Evolutionary conservation across 2,329 filamentous ascomycete genomes (phyloP), one percentile per base, ranked within the genome.

Genomic region (Ceratocystis lukuohia): DNA sequence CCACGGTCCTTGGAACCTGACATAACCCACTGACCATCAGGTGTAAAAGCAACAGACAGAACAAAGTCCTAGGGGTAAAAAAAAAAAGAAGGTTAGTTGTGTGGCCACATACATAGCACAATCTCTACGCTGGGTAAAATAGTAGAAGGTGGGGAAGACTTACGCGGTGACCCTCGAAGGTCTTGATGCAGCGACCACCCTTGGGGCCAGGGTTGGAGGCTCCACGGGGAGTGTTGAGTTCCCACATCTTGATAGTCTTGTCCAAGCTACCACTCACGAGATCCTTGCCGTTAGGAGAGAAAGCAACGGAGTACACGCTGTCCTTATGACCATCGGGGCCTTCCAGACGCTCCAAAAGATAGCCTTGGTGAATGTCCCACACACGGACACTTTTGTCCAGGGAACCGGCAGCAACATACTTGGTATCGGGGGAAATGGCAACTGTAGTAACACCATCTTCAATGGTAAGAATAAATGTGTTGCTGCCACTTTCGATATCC

Each of bases 181-280:
- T 97, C 79, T 92, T 91, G 72, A 96, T 87, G 74, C 94, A 97
- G 75, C 96, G 91, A 71, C 94, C 93, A 45, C 88, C 88, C 80
- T 94, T 95, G 7, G 87, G 82, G 41, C 82, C 84, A 57, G 84
- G 81, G 73, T 83, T 84, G 61, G 84, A 81, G 68, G 86, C 82
- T 72, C 86, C 83, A 71, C 88, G 84, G 57, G 87, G 84, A 25
- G 88, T 84, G 66, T 84, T 87, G 63, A 99, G 82, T 79, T 96
- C 92, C 92, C 94, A 99, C 88, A 97, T 96, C 80, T 96, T 96
- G 80, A 97, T 97, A 0, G 93, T 97, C 81, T 96, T 96, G 75
- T 99, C 94, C 71, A 97, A 79, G 81, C 89, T 95, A 69, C 94
- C 94, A 72, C 89, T 95, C 73, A 97, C 93, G 50, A 99, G 86